Conservation (phyloP, 2,329 filamentous ascomycete species). For the Pseudophaeomoniella oleicola region DNA sequence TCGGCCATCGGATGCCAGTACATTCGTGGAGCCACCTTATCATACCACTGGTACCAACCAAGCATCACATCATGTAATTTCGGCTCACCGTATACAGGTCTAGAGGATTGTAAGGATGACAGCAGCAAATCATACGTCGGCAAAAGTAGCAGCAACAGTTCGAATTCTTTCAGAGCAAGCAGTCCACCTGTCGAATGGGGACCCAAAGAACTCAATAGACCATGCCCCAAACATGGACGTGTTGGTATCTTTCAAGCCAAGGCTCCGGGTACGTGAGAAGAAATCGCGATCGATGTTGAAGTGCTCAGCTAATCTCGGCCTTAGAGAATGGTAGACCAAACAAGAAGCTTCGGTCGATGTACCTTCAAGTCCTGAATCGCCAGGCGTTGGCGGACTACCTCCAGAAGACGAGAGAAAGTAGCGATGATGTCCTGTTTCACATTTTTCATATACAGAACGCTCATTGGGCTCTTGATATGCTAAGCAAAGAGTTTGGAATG, state of each 20-base stretch:
- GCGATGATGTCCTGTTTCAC: conserved; percentile 9
- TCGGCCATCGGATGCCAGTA: background rate
- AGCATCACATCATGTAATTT: too few relatives aligned
- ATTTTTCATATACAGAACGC: conserved; percentile 39
- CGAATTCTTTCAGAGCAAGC: background rate
- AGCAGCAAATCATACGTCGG: background rate
- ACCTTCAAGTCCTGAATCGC: background rate
- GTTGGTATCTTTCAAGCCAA: background rate
- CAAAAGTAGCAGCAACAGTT: background rate
- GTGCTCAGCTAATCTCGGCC: background rate
- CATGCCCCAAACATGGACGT: background rate
- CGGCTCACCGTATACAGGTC: background rate
- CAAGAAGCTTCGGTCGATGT: background rate
- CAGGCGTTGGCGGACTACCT: background rate
- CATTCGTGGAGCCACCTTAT: background rate
- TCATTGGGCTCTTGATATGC: conserved; percentile 32
- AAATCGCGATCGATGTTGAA: too few relatives aligned
- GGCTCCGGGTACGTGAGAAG: background rate
- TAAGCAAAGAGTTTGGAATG: conserved; percentile 39
- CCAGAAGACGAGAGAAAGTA: background rate
- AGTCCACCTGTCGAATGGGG: background rate
- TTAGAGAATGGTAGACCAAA: background rate
- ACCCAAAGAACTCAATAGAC: background rate
- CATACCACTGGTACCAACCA: background rate
- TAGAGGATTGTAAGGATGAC: background rate